Base-by-base conservation (phyloP, 140 eudicot species). In the Stevia rebaudiana region DNA sequence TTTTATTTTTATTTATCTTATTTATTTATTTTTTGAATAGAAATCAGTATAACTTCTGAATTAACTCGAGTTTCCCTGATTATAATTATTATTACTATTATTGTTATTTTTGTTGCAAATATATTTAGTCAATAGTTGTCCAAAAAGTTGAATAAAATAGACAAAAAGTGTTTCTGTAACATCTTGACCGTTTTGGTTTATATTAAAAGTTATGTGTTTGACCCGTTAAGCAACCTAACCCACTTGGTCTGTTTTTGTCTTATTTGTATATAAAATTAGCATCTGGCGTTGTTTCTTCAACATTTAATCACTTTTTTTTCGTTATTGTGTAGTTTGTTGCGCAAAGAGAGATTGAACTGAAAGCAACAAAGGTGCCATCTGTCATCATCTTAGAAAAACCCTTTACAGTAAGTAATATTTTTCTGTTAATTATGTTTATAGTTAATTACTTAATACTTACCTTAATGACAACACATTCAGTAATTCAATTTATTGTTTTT, bases 291-390 rank as follows among this genome's bases (percentile, higher is more conserved):
- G 55, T 19, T 54, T 25, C 40, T 40, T 52, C 24, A 47, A 33
- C 41, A 53, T 66, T 48, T 78, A 19, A 25, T 61, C 35, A 15
- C 11, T 18, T 43, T 18, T 43, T 56, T 73, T 24, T 47, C 11
- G 40, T 66, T 25, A 13, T 59, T 59, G 50, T 77, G 82, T 86
- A 92, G 99, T 95, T 95, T 59, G 73, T 92, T 28, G 36, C 85
- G 41, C 95, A 78, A 68, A 92, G 82, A 70, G 99, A 88, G 55
- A 78, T 92, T 71, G 97, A 88, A 67, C 68, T 92, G 83, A 85
- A 80, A 67, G 90, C 84, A 24, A 75, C 47, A 37, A 83, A 92
- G 61, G 85, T 85, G 58, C 95, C 99, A 67, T 68, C 86, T 64
- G 80, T 70, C 68, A 88, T 88, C 65, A 70, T 82, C 43, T 67